Percentiles rank a stretch among this genome's conserved stretches.
phyloP scores from a whole-genome alignment of 176 grass and related monocot species.

The Calamus simplicifolius region DNA sequence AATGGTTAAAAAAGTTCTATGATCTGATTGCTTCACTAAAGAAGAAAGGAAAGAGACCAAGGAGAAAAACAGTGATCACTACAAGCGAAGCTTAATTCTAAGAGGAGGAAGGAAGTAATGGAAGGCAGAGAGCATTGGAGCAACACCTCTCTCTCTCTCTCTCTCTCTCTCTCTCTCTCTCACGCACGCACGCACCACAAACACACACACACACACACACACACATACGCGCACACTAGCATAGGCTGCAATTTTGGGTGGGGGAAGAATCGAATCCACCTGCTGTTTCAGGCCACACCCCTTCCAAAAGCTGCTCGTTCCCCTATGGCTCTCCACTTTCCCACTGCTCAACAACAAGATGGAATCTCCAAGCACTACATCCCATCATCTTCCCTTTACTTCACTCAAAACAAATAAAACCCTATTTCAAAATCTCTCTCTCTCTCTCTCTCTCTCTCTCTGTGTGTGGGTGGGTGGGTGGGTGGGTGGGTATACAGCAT shows the following conservation, averaged over 20 bases:
- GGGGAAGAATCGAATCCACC: slow-evolving; percentile 19
- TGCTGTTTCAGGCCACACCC: slow-evolving; percentile 9
- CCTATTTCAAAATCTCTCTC: not conserved
- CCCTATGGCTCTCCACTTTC: slow-evolving; percentile 6
- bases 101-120: too few relatives aligned
- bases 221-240: not conserved
- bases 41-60: too few relatives aligned
- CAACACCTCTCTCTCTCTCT: not conserved
- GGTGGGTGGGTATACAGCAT: too few relatives aligned
- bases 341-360: slow-evolving; percentile 6
- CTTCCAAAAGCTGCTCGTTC: slow-evolving; percentile 1
- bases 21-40: too few relatives aligned
- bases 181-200: too few relatives aligned
- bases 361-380: slow-evolving; percentile 8
- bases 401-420: not conserved
- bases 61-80: too few relatives aligned
- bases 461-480: not conserved
- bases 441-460: not conserved
- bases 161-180: not conserved
- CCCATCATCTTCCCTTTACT: slow-evolving; percentile 13
- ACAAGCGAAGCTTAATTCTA: too few relatives aligned
- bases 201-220: not conserved
- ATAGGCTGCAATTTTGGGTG: slow-evolving; percentile 16
- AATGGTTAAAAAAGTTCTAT: too few relatives aligned
- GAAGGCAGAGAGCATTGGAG: not conserved